Percentiles rank a stretch among this genome's conserved stretches.
These are phyloP conservation scores for Fusarium chaquense DNA, from an alignment of 2,329 filamentous ascomycete genomes.

Conservation along the genomic window DNA sequence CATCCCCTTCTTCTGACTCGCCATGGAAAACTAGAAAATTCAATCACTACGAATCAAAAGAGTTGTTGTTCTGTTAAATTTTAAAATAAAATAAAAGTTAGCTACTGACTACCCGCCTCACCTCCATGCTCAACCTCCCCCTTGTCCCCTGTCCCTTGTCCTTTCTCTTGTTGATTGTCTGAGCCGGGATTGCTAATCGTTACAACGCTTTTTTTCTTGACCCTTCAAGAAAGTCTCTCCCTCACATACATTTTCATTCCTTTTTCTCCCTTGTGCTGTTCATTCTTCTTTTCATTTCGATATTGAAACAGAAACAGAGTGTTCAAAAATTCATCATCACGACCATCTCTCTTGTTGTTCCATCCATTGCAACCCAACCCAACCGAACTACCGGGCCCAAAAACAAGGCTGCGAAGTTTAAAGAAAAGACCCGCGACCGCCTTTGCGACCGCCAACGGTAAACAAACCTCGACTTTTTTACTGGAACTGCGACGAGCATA, in stretches of 20 bases:
- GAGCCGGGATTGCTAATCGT: constrained; percentile 42
- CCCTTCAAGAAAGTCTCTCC: constrained; percentile 17
- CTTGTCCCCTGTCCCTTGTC: constrained; percentile 17
- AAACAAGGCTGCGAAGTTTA: constrained; percentile 22
- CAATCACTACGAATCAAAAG: constrained; percentile 6
- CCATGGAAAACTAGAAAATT: background rate
- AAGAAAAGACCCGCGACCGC: constrained; percentile 23
- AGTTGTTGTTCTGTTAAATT: background rate
- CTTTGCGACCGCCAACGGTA: constrained; percentile 29
- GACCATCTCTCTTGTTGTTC: constrained; percentile 14
- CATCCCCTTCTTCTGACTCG: constrained; percentile 35
- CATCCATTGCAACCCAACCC: constrained; percentile 22
- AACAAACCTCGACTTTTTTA: constrained; percentile 20
- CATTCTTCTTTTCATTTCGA: constrained; percentile 6
- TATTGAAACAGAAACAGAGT: constrained; percentile 14
- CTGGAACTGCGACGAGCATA: constrained; percentile 4
- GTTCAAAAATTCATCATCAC: background rate
- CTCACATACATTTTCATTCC: constrained; percentile 24
- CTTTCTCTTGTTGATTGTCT: constrained; percentile 15
- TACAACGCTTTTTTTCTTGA: constrained; percentile 29
- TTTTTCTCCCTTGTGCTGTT: constrained; percentile 5
- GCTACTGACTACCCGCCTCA: background rate
- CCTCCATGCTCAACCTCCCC: background rate
- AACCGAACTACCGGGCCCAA: constrained; percentile 8
- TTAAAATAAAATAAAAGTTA: background rate